Evolutionary conservation across 306 rosid genomes (phyloP).

Genomic region (Cyclanthera cordifolia): DNA sequence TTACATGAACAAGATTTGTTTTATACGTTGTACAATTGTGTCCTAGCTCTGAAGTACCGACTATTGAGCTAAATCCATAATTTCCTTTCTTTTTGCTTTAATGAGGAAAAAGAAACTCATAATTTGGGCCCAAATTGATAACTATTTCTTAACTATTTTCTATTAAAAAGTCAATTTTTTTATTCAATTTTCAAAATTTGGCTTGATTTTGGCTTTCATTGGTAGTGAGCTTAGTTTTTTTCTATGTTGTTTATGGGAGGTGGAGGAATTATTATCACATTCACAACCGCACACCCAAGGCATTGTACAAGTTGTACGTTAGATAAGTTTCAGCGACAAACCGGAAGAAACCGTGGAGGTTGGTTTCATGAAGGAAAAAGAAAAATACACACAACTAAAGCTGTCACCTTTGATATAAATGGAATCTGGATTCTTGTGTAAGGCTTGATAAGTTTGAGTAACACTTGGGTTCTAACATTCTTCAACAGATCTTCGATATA

Average conservation of each 20-base stretch:
- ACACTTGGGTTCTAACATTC: constrained; percentile 93
- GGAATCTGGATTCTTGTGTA: constrained; percentile 95
- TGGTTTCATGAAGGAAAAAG: not conserved
- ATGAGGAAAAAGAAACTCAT: not conserved
- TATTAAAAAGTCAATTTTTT: too few relatives aligned
- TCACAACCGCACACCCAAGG: not conserved
- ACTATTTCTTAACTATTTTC: too few relatives aligned
- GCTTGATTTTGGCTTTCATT: too few relatives aligned
- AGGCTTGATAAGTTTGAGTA: constrained; percentile 92
- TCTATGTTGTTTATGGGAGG: not conserved
- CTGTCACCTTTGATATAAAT: constrained; percentile 73
- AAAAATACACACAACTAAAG: not conserved
- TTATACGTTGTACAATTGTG: too few relatives aligned
- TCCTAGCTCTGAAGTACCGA: too few relatives aligned
- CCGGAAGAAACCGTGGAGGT: not conserved
- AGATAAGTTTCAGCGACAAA: not conserved
- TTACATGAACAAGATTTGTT: too few relatives aligned
- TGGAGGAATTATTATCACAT: not conserved
- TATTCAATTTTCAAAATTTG: too few relatives aligned
- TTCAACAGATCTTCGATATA: constrained; percentile 93
- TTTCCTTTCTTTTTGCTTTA: too few relatives aligned
- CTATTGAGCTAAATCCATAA: not conserved
- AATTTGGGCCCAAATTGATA: not conserved
- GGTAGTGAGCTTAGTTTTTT: not conserved
- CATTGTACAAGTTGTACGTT: not conserved